Evolutionary conservation across 129 eudicot species (phyloP).

Genomic region (Artemisia tridentata): DNA sequence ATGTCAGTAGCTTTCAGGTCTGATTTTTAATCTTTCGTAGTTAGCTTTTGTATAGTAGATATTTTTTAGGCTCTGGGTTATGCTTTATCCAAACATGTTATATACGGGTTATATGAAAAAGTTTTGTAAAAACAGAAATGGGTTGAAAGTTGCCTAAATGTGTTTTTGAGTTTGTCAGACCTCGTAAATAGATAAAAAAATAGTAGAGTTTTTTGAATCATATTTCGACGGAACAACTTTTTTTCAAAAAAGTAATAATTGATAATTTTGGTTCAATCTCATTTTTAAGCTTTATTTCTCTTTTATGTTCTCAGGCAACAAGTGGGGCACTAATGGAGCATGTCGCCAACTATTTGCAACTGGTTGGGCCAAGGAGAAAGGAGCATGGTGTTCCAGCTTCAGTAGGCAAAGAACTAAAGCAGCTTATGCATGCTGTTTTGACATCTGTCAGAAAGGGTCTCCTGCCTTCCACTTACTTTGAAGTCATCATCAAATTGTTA

Average conservation of each 20-base stretch:
- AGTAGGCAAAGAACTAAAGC: conserved; percentile 65
- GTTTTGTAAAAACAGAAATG: too few relatives aligned
- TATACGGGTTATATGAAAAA: too few relatives aligned
- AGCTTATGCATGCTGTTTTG: conserved; percentile 45
- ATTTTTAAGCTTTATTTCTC: not conserved
- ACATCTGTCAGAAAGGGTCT: conserved; percentile 51
- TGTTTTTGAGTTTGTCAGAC: not conserved
- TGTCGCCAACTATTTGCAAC: conserved; percentile 60
- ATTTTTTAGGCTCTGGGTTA: not conserved
- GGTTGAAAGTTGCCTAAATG: not conserved
- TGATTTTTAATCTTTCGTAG: not conserved
- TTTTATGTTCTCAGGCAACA: conserved; percentile 40
- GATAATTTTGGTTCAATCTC: too few relatives aligned
- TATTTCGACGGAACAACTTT: not conserved
- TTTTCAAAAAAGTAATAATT: not conserved
- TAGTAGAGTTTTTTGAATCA: too few relatives aligned
- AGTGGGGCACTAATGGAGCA: conserved; percentile 64
- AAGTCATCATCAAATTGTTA: conserved; percentile 48
- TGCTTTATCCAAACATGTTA: not conserved
- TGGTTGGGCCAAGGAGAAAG: conserved; percentile 56
- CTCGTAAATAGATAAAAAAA: not conserved
- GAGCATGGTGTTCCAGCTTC: conserved; percentile 37
- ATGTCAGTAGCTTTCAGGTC: conserved; percentile 62
- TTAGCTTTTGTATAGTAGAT: not conserved
- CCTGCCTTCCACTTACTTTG: conserved; percentile 63